phyloP scores from a whole-genome alignment of 192 early-diverging fungal species.

The Podila clonocystis region DNA sequence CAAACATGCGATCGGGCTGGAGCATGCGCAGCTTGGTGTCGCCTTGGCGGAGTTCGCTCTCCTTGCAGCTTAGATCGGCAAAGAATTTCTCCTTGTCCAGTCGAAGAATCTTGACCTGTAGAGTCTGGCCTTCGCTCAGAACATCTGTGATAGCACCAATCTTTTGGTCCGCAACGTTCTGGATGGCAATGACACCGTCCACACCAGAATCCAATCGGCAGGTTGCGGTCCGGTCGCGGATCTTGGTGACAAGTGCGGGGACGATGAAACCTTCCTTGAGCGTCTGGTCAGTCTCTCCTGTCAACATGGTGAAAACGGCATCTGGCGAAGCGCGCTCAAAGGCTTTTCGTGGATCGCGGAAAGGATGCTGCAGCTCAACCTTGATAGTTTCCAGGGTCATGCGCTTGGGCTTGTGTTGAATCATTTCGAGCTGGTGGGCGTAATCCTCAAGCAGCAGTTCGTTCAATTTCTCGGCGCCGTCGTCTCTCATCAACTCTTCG shows the following conservation, averaged over 20 bases:
- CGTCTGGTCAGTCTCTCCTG: slow-evolving; percentile 81
- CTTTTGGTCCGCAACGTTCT: slow-evolving; percentile 65
- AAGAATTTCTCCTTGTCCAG: slow-evolving; percentile 82
- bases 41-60: slow-evolving; percentile 63
- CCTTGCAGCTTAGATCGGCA: slow-evolving; percentile 79
- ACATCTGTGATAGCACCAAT: slow-evolving; percentile 67
- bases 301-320: slow-evolving; percentile 85
- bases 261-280: slow-evolving; percentile 74
- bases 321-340: slow-evolving; percentile 66
- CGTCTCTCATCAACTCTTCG: slow-evolving; percentile 79
- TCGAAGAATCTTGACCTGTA: slow-evolving; percentile 80
- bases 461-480: slow-evolving; percentile 76
- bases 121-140: slow-evolving; percentile 72
- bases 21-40: slow-evolving; percentile 55
- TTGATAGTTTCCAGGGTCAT: slow-evolving; percentile 88
- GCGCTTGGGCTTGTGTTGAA: slow-evolving; percentile 81
- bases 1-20: slow-evolving; percentile 66
- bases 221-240: slow-evolving; percentile 80
- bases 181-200: slow-evolving; percentile 83
- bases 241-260: slow-evolving; percentile 72
- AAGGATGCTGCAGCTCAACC: slow-evolving; percentile 86
- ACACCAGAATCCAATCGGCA: slow-evolving; percentile 81
- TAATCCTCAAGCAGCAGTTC: slow-evolving; percentile 92
- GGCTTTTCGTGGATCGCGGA: slow-evolving; percentile 73
- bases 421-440: slow-evolving; percentile 81